phyloP scores from a whole-genome alignment of 441 rosid genomes.

The Eruca vesicaria region DNA sequence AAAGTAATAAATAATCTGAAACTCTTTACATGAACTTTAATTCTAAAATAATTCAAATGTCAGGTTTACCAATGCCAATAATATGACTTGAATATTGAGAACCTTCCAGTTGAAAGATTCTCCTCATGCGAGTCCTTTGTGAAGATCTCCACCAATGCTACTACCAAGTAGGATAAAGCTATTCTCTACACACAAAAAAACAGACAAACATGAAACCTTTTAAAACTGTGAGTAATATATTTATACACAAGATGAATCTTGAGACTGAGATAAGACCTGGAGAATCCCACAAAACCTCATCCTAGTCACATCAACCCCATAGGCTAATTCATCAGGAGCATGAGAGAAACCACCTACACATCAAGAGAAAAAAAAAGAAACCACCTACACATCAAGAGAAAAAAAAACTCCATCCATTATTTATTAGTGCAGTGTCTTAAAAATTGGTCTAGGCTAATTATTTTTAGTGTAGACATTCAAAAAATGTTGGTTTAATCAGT shows the following conservation, averaged over 20 bases:
- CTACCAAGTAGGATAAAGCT: slow-evolving; percentile 72
- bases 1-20: slow-evolving; percentile 2
- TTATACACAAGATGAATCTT: background rate
- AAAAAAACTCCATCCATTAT: too few species aligned
- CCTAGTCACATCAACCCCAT: slow-evolving; percentile 75
- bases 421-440: too few species aligned
- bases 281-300: slow-evolving; percentile 88
- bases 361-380: background rate
- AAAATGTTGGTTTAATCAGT: background rate
- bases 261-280: slow-evolving; percentile 47
- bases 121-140: slow-evolving; percentile 38
- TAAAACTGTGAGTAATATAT: background rate
- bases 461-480: too few species aligned
- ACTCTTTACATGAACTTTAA: background rate
- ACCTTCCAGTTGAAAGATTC: slow-evolving; percentile 36
- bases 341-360: slow-evolving; percentile 80
- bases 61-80: slow-evolving; percentile 67
- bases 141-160: slow-evolving; percentile 66
- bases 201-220: slow-evolving; percentile 4
- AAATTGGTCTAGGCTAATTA: background rate
- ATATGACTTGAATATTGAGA: slow-evolving; percentile 55
- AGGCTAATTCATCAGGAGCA: slow-evolving; percentile 70
- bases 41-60: background rate
- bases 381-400: too few species aligned
- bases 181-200: slow-evolving; percentile 56